Evolutionary conservation across 345 rosid species (phyloP), one percentile per base, ranked within the genome.

Genomic region (Citrus glauca): DNA sequence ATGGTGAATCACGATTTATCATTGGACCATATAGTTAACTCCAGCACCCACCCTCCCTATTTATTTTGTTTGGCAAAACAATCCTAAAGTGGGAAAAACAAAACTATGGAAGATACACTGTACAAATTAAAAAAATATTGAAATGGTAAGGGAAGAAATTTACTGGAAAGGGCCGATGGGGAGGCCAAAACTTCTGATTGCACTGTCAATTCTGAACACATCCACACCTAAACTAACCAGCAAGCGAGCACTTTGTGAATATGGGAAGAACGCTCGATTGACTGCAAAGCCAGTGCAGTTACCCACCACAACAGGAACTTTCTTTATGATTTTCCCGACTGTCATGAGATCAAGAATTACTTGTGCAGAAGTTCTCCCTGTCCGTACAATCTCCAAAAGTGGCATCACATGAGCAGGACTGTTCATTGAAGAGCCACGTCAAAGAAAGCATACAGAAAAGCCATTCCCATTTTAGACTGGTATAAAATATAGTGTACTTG

Each of bases 371-470:
- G 98, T 96, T 71, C 82, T 92, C 66, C 90, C 85, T 17, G 98
- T 85, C 71, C 95, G 86, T 63, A 96, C 97, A 76, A 94, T 94
- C 93, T 96, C 99, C 77, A 94, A 88, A 80, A 96, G 95, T 66
- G 99, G 90, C 99, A 94, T 96, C 77, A 94, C 84, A 83, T 96
- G 98, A 65, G 99, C 99, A 72, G 99, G 99, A 82, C 98, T 95
- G 87, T 81, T 65, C 70, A 85, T 62, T 20, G 66, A 74, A 82
- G 35, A 87, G 71, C 30, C 63, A 57, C 9, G 69, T 74, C 69
- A 81, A 22, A 62, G 22, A 71, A 71, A 73, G 14, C 33, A 80
- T 62, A 62, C 28, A 72, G 9, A 32, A 32, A 66, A 55, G 19
- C 19, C 37, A 33, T 76, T 48, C 20, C 32, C 30, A 22, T 40